Conservation (phyloP, 176 grass and related monocot species). For the Otatea glauca region DNA sequence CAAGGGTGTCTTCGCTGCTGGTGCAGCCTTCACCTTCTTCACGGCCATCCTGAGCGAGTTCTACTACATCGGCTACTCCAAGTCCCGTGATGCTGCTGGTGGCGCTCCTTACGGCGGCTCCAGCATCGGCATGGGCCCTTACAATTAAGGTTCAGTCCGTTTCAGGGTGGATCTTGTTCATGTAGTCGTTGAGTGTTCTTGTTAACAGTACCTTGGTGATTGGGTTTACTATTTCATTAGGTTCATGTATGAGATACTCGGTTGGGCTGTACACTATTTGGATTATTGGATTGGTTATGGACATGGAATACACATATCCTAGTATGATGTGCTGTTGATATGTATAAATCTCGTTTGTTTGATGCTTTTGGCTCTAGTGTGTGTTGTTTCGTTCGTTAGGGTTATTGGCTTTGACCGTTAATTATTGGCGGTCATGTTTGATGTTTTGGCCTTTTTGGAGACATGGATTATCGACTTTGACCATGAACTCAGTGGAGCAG, state of each 20-base stretch:
- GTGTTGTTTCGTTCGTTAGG: background rate
- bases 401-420: no score
- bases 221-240: slow-evolving; percentile 40
- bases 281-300: slow-evolving; percentile 43
- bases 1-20: slow-evolving; percentile 84
- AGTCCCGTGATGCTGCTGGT: slow-evolving; percentile 52
- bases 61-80: slow-evolving; percentile 77
- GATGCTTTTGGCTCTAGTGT: background rate
- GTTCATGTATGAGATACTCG: slow-evolving; percentile 35
- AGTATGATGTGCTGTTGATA: slow-evolving; percentile 35
- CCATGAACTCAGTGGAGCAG: no score
- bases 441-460: no score
- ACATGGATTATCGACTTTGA: no score
- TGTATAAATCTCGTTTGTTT: background rate
- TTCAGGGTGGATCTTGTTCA: slow-evolving; percentile 22
- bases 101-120: slow-evolving; percentile 54
- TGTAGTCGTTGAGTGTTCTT: slow-evolving; percentile 31
- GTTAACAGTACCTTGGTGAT: slow-evolving; percentile 51
- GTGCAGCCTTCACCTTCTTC: slow-evolving; percentile 87
- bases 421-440: no score
- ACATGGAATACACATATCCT: slow-evolving; percentile 33
- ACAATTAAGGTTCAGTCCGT: slow-evolving; percentile 56
- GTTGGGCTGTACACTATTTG: slow-evolving; percentile 47
- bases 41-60: slow-evolving; percentile 82
- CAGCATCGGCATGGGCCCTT: slow-evolving; percentile 75